Evolutionary conservation across 2,329 filamentous ascomycete species (phyloP).

Genomic region (Thielaviopsis musarum): DNA sequence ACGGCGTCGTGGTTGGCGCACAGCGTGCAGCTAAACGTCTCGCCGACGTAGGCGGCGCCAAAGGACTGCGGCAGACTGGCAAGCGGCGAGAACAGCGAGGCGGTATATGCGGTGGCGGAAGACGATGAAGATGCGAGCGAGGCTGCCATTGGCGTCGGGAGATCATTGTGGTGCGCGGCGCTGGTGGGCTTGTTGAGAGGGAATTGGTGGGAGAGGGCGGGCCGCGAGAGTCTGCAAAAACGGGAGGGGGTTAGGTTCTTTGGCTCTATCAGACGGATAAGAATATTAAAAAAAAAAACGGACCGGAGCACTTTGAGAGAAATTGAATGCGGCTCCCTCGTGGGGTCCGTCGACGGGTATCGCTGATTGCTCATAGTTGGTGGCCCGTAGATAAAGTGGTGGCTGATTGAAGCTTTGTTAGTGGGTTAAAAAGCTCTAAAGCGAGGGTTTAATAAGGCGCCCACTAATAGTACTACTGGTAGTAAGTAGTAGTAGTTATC

Average conservation of each 20-base stretch:
- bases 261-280: background rate
- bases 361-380: conserved; percentile 38
- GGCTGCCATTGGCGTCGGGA: conserved; percentile 1
- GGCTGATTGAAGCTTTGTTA: no score
- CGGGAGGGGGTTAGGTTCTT: background rate
- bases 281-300: conserved; percentile 10
- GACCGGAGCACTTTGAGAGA: conserved; percentile 62
- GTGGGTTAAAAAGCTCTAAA: no score
- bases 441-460: no score
- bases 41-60: conserved; percentile 86
- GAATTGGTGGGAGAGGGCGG: conserved; percentile 56
- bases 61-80: conserved; percentile 37
- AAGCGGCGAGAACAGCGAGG: conserved; percentile 9
- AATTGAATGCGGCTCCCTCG: conserved; percentile 62
- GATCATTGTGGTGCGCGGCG: conserved; percentile 17
- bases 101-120: background rate
- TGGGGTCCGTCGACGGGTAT: conserved; percentile 37
- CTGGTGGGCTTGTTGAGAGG: conserved; percentile 28
- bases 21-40: conserved; percentile 85
- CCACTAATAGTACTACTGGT: no score
- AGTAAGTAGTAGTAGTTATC: no score
- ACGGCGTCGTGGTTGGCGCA: conserved; percentile 78
- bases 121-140: conserved; percentile 2
- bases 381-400: background rate
- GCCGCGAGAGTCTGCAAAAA: conserved; percentile 55